Base-by-base conservation (phyloP, 257 asterid species). In the Solanum corneliomulleri region DNA sequence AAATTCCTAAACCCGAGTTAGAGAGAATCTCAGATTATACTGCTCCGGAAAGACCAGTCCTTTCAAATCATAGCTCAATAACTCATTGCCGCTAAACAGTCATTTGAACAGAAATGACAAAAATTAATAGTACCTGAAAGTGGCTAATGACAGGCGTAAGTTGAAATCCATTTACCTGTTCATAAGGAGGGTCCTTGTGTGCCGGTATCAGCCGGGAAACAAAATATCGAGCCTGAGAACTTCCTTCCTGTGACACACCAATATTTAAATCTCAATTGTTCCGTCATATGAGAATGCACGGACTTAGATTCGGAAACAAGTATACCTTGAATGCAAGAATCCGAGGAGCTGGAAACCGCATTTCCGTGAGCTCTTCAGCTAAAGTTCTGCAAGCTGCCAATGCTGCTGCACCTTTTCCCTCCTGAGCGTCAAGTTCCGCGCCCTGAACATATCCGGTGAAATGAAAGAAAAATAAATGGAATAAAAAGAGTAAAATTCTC, bases 161-260 rank as follows among this genome's bases (percentile, higher is more conserved):
- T 42, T 81, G 23, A 69, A 72, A 23, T 86, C 85, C 82, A 88
- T 87, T 49, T 88, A 94, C 99, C 93, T 97, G 98, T 88, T 97
- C 99, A 42, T 97, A 97, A 9, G 98, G 98, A 83, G 99, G 99
- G 84, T 97, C 99, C 90, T 95, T 94, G 86, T 95, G 99, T 58
- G 98, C 99, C 49, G 98, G 98, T 88, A 97, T 94, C 92, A 97
- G 85, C 33, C 99, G 97, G 71, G 98, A 92, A 85, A 95, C 97
- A 89, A 97, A 97, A 88, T 95, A 97, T 31, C 99, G 93, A 88
- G 99, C 99, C 94, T 97, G 98, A 39, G 99, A 97, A 90, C 99
- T 97, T 70, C 99, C 99, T 90, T 97, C 99, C 99, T 97, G 95
- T 91, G 62, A 41, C 85, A 12, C 66, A 81, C 29, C 69, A 81